Evolutionary conservation across 2,329 filamentous ascomycete genomes (phyloP), one percentile per base, ranked within the genome.

Genomic region (Nemania abortiva): DNA sequence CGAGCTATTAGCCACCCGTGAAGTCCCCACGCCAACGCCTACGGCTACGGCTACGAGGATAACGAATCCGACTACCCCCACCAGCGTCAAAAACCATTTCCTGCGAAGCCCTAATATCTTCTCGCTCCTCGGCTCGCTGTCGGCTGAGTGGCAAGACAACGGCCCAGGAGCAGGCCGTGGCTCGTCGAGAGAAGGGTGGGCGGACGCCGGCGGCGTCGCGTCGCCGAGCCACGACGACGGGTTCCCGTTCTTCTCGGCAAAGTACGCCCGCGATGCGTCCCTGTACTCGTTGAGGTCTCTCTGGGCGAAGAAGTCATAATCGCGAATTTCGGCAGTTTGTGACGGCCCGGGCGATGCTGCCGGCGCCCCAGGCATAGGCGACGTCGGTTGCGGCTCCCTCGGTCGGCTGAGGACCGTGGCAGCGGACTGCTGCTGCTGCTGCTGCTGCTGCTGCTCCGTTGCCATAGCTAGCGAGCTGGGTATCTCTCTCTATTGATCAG

Each of bases 21-120:
- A 34, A 24, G 45, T 54, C 18, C 83, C 80, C 7, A 84, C 77
- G 0, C 79, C 82, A 0, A 84, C 79, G 1, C 79, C 82, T 5
- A 82, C 73, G 3, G 72, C 78, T 15, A 80, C 68, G 6, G 76
- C 72, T 0, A 83, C 65, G 20, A 80, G 50, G 6, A 83, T 6
- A 10, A 83, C 34, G 6, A 81, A 57, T 0, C 76, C 63, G 4
- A 77, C 58, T 2, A 77, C 71, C 1, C 76, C 72, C 1, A 82
- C 29, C 4, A 82, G 56, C 7, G 72, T 63, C 81, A 80, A 84
- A 50, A 84, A 80, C 39, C 77, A 65, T 29, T 76, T 75, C 61
- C 72, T 77, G 59, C 69, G 76, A 55, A 81, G 39, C 1, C 80
- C 77, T 49, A 77, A 74, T 65, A 74, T 76, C 50, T 69, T 69